Percentiles rank a stretch among this genome's conserved stretches.
These are phyloP conservation scores for Stachybotrys elegans DNA, from an alignment of 2,329 filamentous ascomycete genomes.

Conservation along the genomic window DNA sequence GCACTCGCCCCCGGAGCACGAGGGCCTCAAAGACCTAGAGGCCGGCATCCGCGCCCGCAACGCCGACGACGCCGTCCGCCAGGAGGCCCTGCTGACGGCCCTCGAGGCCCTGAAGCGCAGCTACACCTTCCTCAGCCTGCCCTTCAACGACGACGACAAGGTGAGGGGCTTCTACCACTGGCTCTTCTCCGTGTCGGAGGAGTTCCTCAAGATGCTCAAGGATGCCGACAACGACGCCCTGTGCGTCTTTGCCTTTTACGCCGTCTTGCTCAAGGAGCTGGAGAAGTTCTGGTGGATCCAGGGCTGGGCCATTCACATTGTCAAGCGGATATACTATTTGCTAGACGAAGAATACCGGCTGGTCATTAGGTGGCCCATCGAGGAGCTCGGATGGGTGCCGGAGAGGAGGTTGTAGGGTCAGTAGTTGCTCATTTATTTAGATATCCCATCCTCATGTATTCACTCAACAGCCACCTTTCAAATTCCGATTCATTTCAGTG, in stretches of 20 bases:
- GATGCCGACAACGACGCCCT: conserved; percentile 5
- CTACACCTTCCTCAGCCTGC: conserved; percentile 2
- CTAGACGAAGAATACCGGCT: conserved; percentile 8
- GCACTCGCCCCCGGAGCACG: background rate
- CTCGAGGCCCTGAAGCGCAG: conserved; percentile 4
- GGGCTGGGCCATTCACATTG: conserved; percentile 9
- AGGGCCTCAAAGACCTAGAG: conserved; percentile 2
- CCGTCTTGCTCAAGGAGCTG: conserved; percentile 5
- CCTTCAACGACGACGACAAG: conserved; percentile 1
- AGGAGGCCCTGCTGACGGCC: conserved; percentile 1
- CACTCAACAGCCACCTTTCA: too few species aligned
- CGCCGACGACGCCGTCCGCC: background rate
- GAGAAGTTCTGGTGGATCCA: conserved; percentile 9
- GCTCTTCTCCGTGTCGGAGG: conserved; percentile 6
- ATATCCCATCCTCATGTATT: background rate
- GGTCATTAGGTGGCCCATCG: conserved; percentile 9
- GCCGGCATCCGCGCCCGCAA: conserved; percentile 3
- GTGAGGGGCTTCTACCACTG: conserved; percentile 7
- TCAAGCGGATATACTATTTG: conserved; percentile 5
- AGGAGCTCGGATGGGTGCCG: conserved; percentile 7
- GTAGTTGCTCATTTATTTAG: background rate
- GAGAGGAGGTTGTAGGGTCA: background rate
- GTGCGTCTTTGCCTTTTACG: conserved; percentile 9
- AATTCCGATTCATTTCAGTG: too few species aligned
- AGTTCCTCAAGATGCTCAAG: conserved; percentile 4